Percentiles rank a stretch among this genome's conserved stretches.
Conservation (phyloP, 805 yeast species). For the Yamadazyma nakazawae region DNA sequence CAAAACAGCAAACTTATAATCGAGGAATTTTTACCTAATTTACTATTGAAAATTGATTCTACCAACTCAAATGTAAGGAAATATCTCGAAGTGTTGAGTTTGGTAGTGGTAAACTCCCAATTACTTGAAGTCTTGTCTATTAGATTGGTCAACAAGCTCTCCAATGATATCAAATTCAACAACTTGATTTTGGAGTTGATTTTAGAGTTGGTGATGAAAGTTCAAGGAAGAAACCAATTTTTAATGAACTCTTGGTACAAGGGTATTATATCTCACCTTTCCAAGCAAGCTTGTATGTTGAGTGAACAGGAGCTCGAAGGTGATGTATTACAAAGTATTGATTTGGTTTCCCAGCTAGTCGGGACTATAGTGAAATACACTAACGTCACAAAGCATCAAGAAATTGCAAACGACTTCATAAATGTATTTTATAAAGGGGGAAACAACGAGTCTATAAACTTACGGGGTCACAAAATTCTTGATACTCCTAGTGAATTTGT, state of each 20-base stretch:
- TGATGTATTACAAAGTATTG: conserved; percentile 19
- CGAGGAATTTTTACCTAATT: conserved; percentile 28
- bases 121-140: conserved; percentile 44
- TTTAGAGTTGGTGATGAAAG: conserved; percentile 24
- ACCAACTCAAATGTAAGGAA: conserved; percentile 22
- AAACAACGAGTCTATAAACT: conserved; percentile 9
- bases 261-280: conserved; percentile 28
- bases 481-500: conserved; percentile 31
- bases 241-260: conserved; percentile 42
- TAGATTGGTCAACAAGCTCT: conserved; percentile 40
- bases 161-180: conserved; percentile 10
- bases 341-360: conserved; percentile 39
- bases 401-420: conserved; percentile 36
- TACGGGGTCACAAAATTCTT: conserved; percentile 17
- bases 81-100: conserved; percentile 15
- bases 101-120: conserved; percentile 29
- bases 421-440: conserved; percentile 30
- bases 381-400: conserved; percentile 44
- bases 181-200: conserved; percentile 20
- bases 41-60: conserved; percentile 14
- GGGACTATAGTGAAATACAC: conserved; percentile 40
- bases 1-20: conserved; percentile 10
- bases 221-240: conserved; percentile 30
- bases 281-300: background rate
- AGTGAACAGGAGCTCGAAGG: conserved; percentile 13